Conservation (phyloP, 768 basidiomycete species). For the Auricularia sp. region DNA sequence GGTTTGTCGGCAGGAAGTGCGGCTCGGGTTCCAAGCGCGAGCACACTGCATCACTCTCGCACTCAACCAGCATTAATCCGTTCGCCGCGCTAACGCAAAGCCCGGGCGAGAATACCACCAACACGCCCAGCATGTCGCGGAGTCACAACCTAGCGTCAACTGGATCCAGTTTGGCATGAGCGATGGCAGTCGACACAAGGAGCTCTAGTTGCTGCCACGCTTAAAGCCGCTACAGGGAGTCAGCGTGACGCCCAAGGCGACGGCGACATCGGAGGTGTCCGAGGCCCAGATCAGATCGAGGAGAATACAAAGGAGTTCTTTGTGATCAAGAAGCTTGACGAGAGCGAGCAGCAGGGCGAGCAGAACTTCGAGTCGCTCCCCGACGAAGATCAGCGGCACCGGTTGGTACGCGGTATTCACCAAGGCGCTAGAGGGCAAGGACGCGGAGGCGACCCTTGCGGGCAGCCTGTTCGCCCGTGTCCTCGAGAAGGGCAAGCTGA, state of each 20-base stretch:
- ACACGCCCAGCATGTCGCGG: conserved; percentile 39
- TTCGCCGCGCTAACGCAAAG: conserved; percentile 71
- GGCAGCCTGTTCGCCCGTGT: conserved; percentile 62
- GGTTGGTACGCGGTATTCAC: conserved; percentile 69
- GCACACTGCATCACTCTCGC: conserved; percentile 58
- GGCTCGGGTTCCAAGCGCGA: conserved; percentile 49
- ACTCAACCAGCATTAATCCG: conserved; percentile 75
- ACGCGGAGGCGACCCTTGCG: conserved; percentile 68
- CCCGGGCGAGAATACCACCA: conserved; percentile 43
- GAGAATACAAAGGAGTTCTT: conserved; percentile 85
- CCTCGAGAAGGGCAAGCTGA: conserved; percentile 48
- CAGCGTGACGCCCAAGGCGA: conserved; percentile 25
- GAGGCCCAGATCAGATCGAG: conserved; percentile 66
- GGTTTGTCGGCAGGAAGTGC: conserved; percentile 69
- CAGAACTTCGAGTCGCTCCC: conserved; percentile 75
- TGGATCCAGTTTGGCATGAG: conserved; percentile 34
- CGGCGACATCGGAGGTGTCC: conserved; percentile 47
- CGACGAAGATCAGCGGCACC: conserved; percentile 45
- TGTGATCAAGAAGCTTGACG: conserved; percentile 70
- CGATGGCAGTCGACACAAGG: conserved; percentile 44
- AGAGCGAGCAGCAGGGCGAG: conserved; percentile 82
- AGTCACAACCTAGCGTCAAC: conserved; percentile 45
- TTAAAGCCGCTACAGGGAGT: conserved; percentile 43
- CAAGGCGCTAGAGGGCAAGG: conserved; percentile 71
- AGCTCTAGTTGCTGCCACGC: conserved; percentile 67